phyloP scores from a whole-genome alignment of 805 yeast species.

The Nakazawaea peltata region DNA sequence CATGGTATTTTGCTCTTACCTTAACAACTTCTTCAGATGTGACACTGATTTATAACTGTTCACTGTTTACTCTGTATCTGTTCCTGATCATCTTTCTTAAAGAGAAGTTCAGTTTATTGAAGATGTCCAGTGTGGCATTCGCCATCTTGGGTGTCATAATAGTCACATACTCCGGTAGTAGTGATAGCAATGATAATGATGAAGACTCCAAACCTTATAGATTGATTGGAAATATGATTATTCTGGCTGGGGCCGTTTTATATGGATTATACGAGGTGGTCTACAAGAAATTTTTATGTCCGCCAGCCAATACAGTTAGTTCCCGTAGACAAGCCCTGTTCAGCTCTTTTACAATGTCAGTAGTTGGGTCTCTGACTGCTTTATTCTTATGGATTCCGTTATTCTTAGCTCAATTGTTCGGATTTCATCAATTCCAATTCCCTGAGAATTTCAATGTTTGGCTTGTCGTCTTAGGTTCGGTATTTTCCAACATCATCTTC shows the following conservation, averaged over 20 bases:
- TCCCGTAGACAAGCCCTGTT: constrained; percentile 71
- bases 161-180: constrained; percentile 60
- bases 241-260: constrained; percentile 64
- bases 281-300: constrained; percentile 69
- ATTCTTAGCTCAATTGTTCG: constrained; percentile 40
- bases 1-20: constrained; percentile 84
- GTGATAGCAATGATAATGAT: constrained; percentile 15
- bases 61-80: constrained; percentile 81
- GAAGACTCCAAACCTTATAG: constrained; percentile 37
- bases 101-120: constrained; percentile 57
- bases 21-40: constrained; percentile 78
- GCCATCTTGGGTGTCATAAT: constrained; percentile 71
- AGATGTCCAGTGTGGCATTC: constrained; percentile 57
- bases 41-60: constrained; percentile 85
- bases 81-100: constrained; percentile 70
- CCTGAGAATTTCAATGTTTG: constrained; percentile 34
- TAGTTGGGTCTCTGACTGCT: constrained; percentile 54
- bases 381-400: constrained; percentile 40
- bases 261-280: constrained; percentile 82
- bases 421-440: constrained; percentile 49
- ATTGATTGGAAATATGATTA: constrained; percentile 60
- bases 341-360: constrained; percentile 67
- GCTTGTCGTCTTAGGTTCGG: constrained; percentile 41
- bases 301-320: constrained; percentile 53
- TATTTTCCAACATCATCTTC: constrained; percentile 56